A percentile compares a stretch with the other conserved stretches of the same genome.
Conservation (phyloP, 768 basidiomycete species). For the Lactarius evosmus region DNA sequence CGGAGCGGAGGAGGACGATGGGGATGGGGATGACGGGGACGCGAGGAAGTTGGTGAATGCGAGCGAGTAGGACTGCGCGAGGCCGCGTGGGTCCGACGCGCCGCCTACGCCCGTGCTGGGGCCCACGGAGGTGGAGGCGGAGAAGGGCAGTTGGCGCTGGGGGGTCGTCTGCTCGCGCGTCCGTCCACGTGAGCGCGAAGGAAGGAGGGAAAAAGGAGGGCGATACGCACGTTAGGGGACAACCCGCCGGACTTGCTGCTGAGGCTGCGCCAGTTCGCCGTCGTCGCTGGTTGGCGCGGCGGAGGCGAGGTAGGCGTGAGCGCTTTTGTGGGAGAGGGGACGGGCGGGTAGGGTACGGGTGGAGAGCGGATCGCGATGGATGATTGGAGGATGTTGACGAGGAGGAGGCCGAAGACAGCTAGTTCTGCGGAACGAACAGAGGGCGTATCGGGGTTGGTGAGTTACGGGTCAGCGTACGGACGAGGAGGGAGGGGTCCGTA, state of each 20-base stretch:
- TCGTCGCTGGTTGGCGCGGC: neutral
- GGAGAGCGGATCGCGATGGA: conserved; percentile 22
- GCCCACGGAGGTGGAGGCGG: conserved; percentile 5
- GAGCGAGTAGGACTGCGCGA: conserved; percentile 26
- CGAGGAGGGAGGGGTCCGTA: conserved; percentile 1
- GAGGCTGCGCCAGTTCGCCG: conserved; percentile 19
- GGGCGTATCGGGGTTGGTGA: neutral
- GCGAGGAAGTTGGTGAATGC: conserved; percentile 11
- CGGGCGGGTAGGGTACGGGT: conserved; percentile 15
- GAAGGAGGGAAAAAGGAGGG: neutral
- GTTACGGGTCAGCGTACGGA: neutral
- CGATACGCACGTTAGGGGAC: conserved; percentile 23
- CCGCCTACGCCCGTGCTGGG: neutral
- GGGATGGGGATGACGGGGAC: neutral
- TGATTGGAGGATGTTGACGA: conserved; percentile 23
- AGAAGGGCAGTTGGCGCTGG: conserved; percentile 28
- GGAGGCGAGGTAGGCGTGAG: too few relatives aligned
- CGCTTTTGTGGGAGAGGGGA: conserved; percentile 20
- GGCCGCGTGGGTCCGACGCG: conserved; percentile 26
- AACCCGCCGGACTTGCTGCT: conserved; percentile 4
- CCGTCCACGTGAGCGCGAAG: neutral
- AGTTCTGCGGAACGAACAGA: conserved; percentile 13
- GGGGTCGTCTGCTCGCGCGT: conserved; percentile 21
- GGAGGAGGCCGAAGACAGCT: conserved; percentile 10
- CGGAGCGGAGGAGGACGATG: neutral